Evolutionary conservation across 129 eudicot genomes (phyloP).

Genomic region (Chrysanthemum makinoi): DNA sequence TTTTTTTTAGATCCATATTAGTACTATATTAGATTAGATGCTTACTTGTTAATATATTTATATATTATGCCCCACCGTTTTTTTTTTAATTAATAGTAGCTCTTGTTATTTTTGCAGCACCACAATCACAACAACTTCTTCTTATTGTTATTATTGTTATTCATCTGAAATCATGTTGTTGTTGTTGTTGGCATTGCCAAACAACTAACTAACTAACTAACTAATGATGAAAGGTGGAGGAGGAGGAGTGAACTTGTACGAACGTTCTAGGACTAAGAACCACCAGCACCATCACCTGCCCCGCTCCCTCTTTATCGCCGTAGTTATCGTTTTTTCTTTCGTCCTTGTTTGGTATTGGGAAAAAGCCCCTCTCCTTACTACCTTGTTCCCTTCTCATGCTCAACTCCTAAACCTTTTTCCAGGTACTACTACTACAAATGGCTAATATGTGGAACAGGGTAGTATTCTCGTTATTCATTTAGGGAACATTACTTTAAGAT

Average conservation of each 20-base stretch:
- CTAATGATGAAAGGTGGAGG: constrained; percentile 21
- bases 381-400: constrained; percentile 38
- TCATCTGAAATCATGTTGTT: not conserved
- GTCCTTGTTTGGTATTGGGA: constrained; percentile 42
- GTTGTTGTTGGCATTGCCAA: not conserved
- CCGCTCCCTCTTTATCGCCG: constrained; percentile 22
- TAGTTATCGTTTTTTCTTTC: constrained; percentile 30
- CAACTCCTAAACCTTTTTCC: constrained; percentile 36
- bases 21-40: no score
- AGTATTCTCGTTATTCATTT: no score
- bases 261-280: constrained; percentile 16
- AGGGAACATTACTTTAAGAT: no score
- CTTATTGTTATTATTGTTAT: not conserved
- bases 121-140: no score
- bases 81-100: no score
- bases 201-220: constrained; percentile 5
- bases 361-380: constrained; percentile 29
- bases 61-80: accelerated
- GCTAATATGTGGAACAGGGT: no score
- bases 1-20: no score
- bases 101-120: no score
- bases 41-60: no score
- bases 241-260: constrained; percentile 21
- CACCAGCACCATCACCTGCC: constrained; percentile 25
- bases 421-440: no score